A percentile compares a stretch with the other conserved stretches of the same genome.
Conservation (phyloP, 139 green algal species). For the Mesotaenium endlicherianum region DNA sequence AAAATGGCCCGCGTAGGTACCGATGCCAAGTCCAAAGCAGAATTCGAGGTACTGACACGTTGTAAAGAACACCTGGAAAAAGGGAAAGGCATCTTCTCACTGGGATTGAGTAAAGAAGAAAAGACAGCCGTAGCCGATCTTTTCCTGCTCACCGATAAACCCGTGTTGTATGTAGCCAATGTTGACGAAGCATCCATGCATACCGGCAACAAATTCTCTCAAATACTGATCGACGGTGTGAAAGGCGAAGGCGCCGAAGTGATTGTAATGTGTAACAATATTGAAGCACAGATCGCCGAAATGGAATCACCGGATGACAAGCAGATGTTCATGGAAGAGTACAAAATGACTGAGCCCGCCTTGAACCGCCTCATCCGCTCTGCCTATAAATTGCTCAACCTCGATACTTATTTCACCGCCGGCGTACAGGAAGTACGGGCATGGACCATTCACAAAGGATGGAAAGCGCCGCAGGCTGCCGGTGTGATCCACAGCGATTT, state of each 20-base stretch:
- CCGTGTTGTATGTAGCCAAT: conserved; percentile 72
- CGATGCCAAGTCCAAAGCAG: no score
- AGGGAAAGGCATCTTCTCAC: conserved; percentile 68
- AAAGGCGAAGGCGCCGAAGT: conserved; percentile 68
- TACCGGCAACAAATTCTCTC: conserved; percentile 73
- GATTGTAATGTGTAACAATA: conserved; percentile 74
- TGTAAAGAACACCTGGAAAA: conserved; percentile 71
- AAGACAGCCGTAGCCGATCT: conserved; percentile 34
- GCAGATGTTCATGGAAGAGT: conserved; percentile 59
- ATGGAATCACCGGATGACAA: conserved; percentile 78
- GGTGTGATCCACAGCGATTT: conserved; percentile 97
- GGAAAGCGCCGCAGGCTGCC: conserved; percentile 80
- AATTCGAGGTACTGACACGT: conserved; percentile 9
- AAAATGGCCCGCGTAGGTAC: no score
- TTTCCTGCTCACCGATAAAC: conserved; percentile 53
- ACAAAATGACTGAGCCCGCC: background rate
- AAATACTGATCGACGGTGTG: conserved; percentile 66
- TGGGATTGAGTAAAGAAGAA: conserved; percentile 73
- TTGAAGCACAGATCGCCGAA: no score
- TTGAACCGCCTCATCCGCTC: background rate
- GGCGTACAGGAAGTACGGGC: conserved; percentile 35
- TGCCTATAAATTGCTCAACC: background rate
- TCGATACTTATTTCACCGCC: background rate
- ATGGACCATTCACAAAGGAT: conserved; percentile 50
- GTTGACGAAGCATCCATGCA: conserved; percentile 81